Evolutionary conservation across 192 early-diverging fungal genomes (phyloP).

Genomic region (Allomyces javanicus): DNA sequence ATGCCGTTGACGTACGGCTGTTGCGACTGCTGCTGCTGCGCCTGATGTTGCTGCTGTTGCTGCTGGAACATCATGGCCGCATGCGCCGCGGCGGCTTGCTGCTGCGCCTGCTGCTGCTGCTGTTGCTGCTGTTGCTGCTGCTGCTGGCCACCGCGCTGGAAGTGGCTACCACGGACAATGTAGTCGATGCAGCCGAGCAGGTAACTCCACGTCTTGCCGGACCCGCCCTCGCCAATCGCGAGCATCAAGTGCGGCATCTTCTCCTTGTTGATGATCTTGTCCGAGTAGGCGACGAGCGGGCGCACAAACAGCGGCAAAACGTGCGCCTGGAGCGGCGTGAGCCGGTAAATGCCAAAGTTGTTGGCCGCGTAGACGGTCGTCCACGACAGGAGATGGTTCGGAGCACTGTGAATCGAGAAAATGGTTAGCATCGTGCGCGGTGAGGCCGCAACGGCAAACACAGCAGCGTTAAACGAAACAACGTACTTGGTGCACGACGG

Average conservation of each 20-base stretch:
- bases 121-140: background rate
- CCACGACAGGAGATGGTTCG: background rate
- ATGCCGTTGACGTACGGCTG: background rate
- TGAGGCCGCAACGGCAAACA: background rate
- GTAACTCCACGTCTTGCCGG: slow-evolving; percentile 1
- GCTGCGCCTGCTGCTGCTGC: background rate
- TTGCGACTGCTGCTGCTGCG: background rate
- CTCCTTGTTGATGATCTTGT: background rate
- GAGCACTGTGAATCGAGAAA: background rate
- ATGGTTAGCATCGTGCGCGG: no score
- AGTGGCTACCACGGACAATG: background rate
- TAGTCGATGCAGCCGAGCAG: background rate
- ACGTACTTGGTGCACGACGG: background rate
- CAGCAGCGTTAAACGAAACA: no score
- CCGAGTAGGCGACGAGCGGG: background rate
- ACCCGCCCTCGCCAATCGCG: background rate
- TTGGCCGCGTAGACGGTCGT: background rate
- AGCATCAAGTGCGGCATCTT: background rate
- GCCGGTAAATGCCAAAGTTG: background rate
- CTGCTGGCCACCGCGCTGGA: background rate
- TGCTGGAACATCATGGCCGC: background rate
- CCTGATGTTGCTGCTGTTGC: background rate
- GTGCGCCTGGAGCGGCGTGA: background rate
- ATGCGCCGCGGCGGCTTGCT: background rate
- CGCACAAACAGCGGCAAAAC: background rate